Evolutionary conservation across 2,329 filamentous ascomycete genomes (phyloP).

Genomic region (Colletotrichum tabaci): DNA sequence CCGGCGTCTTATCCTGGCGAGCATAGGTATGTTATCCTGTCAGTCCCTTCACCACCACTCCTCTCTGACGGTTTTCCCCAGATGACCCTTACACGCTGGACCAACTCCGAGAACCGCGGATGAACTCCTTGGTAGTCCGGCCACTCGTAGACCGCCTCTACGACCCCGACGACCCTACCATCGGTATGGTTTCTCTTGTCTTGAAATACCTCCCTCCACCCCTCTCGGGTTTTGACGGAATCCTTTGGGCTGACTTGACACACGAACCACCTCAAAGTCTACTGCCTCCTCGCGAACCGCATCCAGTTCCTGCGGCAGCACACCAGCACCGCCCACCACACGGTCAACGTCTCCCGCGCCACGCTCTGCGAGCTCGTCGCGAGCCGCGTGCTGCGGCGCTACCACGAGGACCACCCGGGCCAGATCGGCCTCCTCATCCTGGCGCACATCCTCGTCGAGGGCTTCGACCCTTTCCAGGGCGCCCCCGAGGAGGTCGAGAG

Average conservation of each 20-base stretch:
- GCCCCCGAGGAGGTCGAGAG: conserved; percentile 72
- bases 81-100: conserved; percentile 66
- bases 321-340: conserved; percentile 76
- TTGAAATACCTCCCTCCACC: too few species aligned
- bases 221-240: too few species aligned
- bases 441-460: conserved; percentile 78
- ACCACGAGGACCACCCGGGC: conserved; percentile 77
- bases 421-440: conserved; percentile 74
- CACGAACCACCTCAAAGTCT: conserved; percentile 62
- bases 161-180: conserved; percentile 74
- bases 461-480: conserved; percentile 81
- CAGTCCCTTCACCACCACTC: not conserved
- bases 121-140: conserved; percentile 77
- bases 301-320: conserved; percentile 80
- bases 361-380: conserved; percentile 79
- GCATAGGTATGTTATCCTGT: conserved; percentile 15
- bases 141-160: conserved; percentile 79
- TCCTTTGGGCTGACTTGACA: too few species aligned
- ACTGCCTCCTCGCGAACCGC: conserved; percentile 80
- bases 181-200: conserved; percentile 57
- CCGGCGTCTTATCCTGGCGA: conserved; percentile 33
- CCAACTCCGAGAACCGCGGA: conserved; percentile 76
- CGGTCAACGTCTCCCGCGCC: conserved; percentile 78
- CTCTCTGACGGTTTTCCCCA: conserved; percentile 38
- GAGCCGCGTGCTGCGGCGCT: conserved; percentile 75